Conservation (phyloP, 2,329 filamentous ascomycete species). For the Fusarium graminum region DNA sequence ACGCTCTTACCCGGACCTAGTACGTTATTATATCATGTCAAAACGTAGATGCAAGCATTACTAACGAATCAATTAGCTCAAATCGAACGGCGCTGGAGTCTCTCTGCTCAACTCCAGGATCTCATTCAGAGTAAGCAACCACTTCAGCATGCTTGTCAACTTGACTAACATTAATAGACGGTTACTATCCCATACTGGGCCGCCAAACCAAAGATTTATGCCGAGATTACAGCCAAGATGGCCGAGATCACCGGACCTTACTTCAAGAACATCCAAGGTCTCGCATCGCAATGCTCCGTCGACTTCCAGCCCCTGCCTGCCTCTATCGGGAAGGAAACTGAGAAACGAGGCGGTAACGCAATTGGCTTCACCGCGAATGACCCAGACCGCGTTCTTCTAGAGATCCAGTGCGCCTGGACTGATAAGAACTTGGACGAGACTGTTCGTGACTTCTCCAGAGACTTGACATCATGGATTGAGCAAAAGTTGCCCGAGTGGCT, state of each 20-base stretch:
- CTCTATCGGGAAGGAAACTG: conserved; percentile 12
- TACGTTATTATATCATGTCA: rapidly evolving
- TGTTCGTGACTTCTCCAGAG: conserved; percentile 11
- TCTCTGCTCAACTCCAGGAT: conserved; percentile 26
- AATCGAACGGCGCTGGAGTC: conserved; percentile 15
- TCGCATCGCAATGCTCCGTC: conserved; percentile 29
- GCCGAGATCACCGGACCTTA: conserved; percentile 4
- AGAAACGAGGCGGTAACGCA: conserved; percentile 20
- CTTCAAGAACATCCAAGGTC: conserved; percentile 9
- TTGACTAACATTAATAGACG: conserved; percentile 5
- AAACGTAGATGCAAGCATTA: rapidly evolving
- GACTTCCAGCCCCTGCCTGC: conserved; percentile 27
- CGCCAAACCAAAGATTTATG: conserved; percentile 1
- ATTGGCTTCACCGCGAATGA: conserved; percentile 14
- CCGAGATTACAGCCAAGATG: conserved; percentile 17
- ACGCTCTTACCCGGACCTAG: conserved; percentile 12
- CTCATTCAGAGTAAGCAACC: conserved; percentile 17
- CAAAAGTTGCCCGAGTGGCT: conserved; percentile 13
- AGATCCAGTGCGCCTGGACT: conserved; percentile 29
- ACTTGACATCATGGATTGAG: conserved; percentile 25
- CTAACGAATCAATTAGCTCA: background rate
- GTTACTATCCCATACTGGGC: conserved; percentile 19
- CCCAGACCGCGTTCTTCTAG: conserved; percentile 5
- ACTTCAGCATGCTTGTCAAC: rapidly evolving
- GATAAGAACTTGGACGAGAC: conserved; percentile 5